Base-by-base conservation (phyloP, 2,329 filamentous ascomycete genomes). In the Dactylellina haptotyla region DNA sequence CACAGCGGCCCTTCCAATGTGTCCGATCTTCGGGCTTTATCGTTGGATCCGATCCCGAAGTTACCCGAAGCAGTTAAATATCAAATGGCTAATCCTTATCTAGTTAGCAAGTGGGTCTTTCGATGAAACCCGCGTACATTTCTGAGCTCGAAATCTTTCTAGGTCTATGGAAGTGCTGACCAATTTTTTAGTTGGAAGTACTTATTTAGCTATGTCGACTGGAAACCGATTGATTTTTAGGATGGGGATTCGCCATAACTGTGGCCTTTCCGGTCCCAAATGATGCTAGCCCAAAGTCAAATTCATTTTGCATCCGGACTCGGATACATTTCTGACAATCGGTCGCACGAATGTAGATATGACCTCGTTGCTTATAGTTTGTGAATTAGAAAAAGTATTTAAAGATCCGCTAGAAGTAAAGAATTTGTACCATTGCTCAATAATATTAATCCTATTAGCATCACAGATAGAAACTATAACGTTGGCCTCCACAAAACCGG, bases 1-100 rank as follows among this genome's bases (percentile, higher is more conserved):
- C 16, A 18, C 32, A 30, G 2, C 58, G 58, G 58, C 23, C 45
- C 46, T 53, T 62, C 39, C 14, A 48, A 48, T 6, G n/a, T 20
- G 20, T 6, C 43, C 43, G 43, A 23, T 3, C 3, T 48, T 48
- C 43, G 43, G 43, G 20, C 5, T 9, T 9, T 23, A 48, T 8
- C 16, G 3, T n/a, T 48, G 20, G 3, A 4, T 23, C 43, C 43
- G 43, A 48, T 4, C 16, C 43, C 43, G 43, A 48, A 48, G 25
- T 43, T 43, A n/a, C 39, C n/a, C 39, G 16, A 43, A 43, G 16
- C 16, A n/a, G n/a, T 43, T 43, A 43, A 8, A 8, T 4, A 4
- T 43, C 6, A 9, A n/a, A 4, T 9, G 8, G 6, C 32, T 34
- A 34, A 6, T 34, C 32, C 32, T 34, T 6, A 34, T 34, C 32